Evolutionary conservation across 805 yeast species (phyloP).

Genomic region (Maudiozyma pseudohumilis): DNA sequence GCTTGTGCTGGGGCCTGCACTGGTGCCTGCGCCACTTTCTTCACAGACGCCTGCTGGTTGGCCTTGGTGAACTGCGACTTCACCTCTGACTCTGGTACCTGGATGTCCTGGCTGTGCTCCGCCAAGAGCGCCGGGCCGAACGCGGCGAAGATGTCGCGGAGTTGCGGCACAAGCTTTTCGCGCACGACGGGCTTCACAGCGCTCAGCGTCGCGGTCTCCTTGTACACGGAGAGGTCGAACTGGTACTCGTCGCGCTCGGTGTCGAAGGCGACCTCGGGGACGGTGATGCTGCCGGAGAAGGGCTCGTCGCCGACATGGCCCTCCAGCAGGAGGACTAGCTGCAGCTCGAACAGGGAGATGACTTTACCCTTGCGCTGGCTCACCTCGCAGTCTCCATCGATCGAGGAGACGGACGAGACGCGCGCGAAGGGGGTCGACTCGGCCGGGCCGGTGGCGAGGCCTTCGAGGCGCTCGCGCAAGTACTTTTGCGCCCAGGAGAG

Average conservation of each 20-base stretch:
- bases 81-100: conserved; percentile 61
- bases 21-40: conserved; percentile 6
- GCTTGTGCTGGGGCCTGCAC: neutral
- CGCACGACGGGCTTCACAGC: conserved; percentile 45
- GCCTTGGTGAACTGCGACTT: conserved; percentile 46
- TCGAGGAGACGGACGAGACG: conserved; percentile 30
- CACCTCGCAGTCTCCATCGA: conserved; percentile 96
- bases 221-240: conserved; percentile 61
- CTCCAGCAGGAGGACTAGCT: conserved; percentile 47
- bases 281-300: conserved; percentile 60
- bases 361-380: conserved; percentile 96
- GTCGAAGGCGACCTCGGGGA: conserved; percentile 94
- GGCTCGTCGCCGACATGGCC: conserved; percentile 37
- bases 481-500: conserved; percentile 80
- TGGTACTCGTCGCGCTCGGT: conserved; percentile 78
- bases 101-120: conserved; percentile 78
- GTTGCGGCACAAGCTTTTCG: conserved; percentile 52
- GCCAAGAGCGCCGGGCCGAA: conserved; percentile 74
- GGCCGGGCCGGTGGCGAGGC: conserved; percentile 31
- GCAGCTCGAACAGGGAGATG: conserved; percentile 79
- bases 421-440: conserved; percentile 24
- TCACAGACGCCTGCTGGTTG: conserved; percentile 32
- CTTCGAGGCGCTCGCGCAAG: conserved; percentile 52
- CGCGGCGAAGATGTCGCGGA: conserved; percentile 46
- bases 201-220: conserved; percentile 41